Base-by-base conservation (phyloP, 495 filamentous ascomycete species). In the Aspergillus kassunensis region DNA sequence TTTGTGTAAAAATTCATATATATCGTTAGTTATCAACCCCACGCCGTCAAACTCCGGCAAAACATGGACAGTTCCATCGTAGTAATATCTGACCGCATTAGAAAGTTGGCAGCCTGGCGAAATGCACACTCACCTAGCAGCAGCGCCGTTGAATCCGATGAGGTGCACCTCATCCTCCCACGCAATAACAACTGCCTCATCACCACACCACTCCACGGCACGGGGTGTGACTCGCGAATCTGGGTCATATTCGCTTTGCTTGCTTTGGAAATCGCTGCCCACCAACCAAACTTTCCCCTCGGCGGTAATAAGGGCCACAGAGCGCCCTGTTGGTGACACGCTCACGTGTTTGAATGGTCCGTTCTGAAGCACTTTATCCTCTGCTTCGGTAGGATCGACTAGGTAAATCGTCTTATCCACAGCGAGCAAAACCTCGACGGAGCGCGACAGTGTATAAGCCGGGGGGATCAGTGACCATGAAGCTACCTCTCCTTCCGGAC, bases 91-190 rank as follows among this genome's bases (percentile, higher is more conserved):
- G 41, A 4, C 9, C 23, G 30, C 21, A 23, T 71, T 48, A 68
- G 54, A 30, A 12, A 6, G 5, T 16, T 27, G 9, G 24, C 3
- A 33, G 19, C 6, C 8, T 23, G 31, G 2, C 19, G 11, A 41
- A 16, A 36, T 49, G 29, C 20, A 6, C 45, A 42, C 71, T 57
- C 65, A 82, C 78, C 82, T 84, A 29, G 90, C 80, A 34, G 88
- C 79, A 10, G 85, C 81, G 33, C 88, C 90, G 42, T 84, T 86
- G 0, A 90, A 90, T 1, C 91, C 91, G 49, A 97, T 86, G 37
- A 98, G 78, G 63, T 97, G 93, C n/a, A 97, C 85, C 60, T 98
- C 93, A 69, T 98, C 93, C 59, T 96, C 93, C 93, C 93, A 98
- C 12, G 90, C 90, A 53, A 97, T 81, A 39, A 95, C 84, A 8